Base-by-base conservation (phyloP, 371 early-diverging fungal genomes). In the Mortierella sp. region DNA sequence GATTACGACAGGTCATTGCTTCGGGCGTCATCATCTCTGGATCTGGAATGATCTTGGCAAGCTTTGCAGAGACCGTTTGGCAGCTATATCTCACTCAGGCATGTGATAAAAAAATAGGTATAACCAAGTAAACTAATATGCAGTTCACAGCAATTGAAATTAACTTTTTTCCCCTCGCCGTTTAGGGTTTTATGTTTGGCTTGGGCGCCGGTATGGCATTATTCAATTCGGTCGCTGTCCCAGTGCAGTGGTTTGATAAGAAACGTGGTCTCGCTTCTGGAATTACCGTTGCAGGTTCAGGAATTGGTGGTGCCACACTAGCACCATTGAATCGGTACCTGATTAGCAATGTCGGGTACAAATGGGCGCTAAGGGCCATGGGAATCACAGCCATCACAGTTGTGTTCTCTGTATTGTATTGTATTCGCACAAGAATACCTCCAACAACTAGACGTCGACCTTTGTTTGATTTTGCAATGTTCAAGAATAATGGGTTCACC, bases 241-340 rank as follows among this genome's bases (percentile, higher is more conserved):
- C 93, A 0, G 83, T 93, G 0, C 96, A 94, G 72, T 96, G 93
- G 91, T 96, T 95, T 76, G 68, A 76, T 49, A 89, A 87, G 63
- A 74, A 86, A 22, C 87, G 94, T 31, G 93, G 93, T 0, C 66
- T 96, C 49, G 95, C 95, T 2, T 86, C 90, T 23, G 96, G 95
- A 9, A 71, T 96, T 7, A 92, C 93, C n/a, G 88, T 91, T 9
- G 85, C 93, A 57, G 96, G 96, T 2, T 88, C 90, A 2, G 96
- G 96, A 9, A 72, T 94, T 54, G 96, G 95, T 42, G 95, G 95
- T 6, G 83, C 94, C 13, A 85, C 90, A 0, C 76, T 94, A 65
- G 86, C 92, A 1, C 91, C 92, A 15, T 72, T 95, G 23, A 88
- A 91, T 63, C 88, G 89, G 26, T 53, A 68, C 23, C 69, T 94